Conservation (phyloP, 495 filamentous ascomycete genomes). For the Penicillium samsonianum region DNA sequence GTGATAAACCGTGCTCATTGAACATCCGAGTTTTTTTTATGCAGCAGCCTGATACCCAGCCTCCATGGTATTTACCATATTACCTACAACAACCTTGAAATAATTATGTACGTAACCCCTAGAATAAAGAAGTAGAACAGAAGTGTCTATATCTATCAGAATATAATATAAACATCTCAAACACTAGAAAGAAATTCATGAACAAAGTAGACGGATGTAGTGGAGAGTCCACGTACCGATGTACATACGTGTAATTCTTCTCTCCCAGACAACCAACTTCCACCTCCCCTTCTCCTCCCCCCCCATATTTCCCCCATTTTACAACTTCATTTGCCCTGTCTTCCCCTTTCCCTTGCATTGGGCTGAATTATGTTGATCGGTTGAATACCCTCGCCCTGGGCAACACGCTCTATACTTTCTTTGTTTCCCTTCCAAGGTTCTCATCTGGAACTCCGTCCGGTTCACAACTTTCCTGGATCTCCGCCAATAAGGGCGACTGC, state of each 20-base stretch:
- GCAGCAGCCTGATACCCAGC: constrained; percentile 8
- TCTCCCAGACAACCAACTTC: constrained; percentile 22
- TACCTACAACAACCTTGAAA: no score
- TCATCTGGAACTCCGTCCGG: constrained; percentile 24
- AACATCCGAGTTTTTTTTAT: constrained; percentile 8
- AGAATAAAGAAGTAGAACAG: neutral
- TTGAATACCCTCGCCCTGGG: constrained; percentile 17
- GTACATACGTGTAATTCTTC: constrained; percentile 22
- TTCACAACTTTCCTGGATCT: constrained; percentile 23
- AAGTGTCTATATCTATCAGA: neutral
- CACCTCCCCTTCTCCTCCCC: constrained; percentile 1
- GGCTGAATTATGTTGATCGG: constrained; percentile 22
- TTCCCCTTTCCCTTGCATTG: constrained; percentile 2
- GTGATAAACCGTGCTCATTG: no score
- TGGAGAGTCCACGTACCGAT: constrained; percentile 20
- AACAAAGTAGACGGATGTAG: neutral
- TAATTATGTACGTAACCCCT: no score
- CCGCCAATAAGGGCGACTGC: constrained; percentile 31
- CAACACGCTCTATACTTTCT: constrained; percentile 9
- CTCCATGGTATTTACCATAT: neutral
- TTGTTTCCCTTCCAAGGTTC: constrained; percentile 4
- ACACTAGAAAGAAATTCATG: neutral
- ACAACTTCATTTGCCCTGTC: neutral
- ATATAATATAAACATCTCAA: neutral
- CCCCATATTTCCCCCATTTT: constrained; percentile 15